These are phyloP conservation scores for Fragosphaeria purpurea DNA, from an alignment of 2,329 filamentous ascomycete genomes.

Conservation along the genomic window DNA sequence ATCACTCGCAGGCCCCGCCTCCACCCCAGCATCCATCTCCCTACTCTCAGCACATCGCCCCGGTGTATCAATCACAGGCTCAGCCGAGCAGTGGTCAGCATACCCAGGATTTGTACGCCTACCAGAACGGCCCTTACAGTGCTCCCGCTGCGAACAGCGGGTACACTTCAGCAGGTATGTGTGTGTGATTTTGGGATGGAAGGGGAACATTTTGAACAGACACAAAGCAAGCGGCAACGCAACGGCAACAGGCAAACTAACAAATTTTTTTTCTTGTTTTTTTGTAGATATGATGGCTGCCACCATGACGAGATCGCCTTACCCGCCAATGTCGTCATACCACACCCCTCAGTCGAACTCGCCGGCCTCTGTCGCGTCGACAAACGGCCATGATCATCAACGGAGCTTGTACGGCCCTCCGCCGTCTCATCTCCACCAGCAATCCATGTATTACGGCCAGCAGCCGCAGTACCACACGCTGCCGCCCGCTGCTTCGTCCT, in stretches of 20 bases:
- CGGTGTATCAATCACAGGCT: conserved; percentile 57
- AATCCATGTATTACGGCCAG: conserved; percentile 66
- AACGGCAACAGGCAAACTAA: background rate
- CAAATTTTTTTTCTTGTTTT: background rate
- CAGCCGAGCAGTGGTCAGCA: conserved; percentile 52
- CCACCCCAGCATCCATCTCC: conserved; percentile 53
- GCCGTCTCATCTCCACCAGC: conserved; percentile 61
- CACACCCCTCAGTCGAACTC: conserved; percentile 94
- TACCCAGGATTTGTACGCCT: conserved; percentile 64
- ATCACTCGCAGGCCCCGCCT: background rate
- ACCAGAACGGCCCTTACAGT: conserved; percentile 74
- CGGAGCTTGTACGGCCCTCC: conserved; percentile 77
- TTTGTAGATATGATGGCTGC: conserved; percentile 58
- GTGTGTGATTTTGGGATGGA: conserved; percentile 13
- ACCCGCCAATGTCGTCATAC: conserved; percentile 77
- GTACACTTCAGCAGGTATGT: conserved; percentile 79
- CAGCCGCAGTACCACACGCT: conserved; percentile 57
- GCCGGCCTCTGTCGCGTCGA: conserved; percentile 83
- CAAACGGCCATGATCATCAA: conserved; percentile 81
- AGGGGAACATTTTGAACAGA: no score
- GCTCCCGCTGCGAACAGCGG: conserved; percentile 70
- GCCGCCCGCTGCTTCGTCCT: conserved; percentile 42
- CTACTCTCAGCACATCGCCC: conserved; percentile 58
- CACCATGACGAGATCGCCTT: conserved; percentile 63
- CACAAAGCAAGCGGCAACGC: no score